phyloP scores from a whole-genome alignment of 1,139 yeast genomes.

The Suhomyces bolitotheri region DNA sequence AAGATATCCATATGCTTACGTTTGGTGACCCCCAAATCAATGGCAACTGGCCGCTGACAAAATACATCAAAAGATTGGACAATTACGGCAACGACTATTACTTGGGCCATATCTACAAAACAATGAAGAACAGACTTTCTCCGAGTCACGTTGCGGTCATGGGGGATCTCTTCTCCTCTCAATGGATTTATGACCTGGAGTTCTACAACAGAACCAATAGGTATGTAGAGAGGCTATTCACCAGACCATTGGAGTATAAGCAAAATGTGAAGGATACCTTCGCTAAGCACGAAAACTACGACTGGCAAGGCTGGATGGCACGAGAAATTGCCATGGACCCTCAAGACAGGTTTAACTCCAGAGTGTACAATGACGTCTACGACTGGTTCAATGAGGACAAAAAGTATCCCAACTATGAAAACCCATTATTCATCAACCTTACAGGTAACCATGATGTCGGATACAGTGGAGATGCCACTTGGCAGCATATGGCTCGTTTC shows the following conservation, averaged over 20 bases:
- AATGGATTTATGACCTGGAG: slow-evolving; percentile 90
- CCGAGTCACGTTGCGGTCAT: slow-evolving; percentile 86
- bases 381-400: slow-evolving; percentile 58
- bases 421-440: slow-evolving; percentile 70
- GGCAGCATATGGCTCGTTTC: slow-evolving; percentile 85
- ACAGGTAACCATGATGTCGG: slow-evolving; percentile 98
- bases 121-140: slow-evolving; percentile 58
- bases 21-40: slow-evolving; percentile 97
- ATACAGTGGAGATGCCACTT: slow-evolving; percentile 90
- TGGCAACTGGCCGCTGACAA: slow-evolving; percentile 74
- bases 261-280: slow-evolving; percentile 49
- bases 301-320: slow-evolving; percentile 53
- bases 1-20: slow-evolving; percentile 66
- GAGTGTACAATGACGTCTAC: slow-evolving; percentile 58
- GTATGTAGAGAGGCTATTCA: slow-evolving; percentile 64
- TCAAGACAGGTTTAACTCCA: slow-evolving; percentile 44
- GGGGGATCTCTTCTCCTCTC: slow-evolving; percentile 94
- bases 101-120: slow-evolving; percentile 75
- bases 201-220: slow-evolving; percentile 76
- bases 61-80: slow-evolving; percentile 75
- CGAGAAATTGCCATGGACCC: slow-evolving; percentile 43
- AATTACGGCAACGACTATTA: slow-evolving; percentile 86
- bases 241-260: slow-evolving; percentile 52
- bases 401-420: slow-evolving; percentile 34
- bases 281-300: slow-evolving; percentile 48